These are phyloP conservation scores for Metschnikowia henanensis DNA, from an alignment of 805 yeast genomes.

Conservation along the genomic window DNA sequence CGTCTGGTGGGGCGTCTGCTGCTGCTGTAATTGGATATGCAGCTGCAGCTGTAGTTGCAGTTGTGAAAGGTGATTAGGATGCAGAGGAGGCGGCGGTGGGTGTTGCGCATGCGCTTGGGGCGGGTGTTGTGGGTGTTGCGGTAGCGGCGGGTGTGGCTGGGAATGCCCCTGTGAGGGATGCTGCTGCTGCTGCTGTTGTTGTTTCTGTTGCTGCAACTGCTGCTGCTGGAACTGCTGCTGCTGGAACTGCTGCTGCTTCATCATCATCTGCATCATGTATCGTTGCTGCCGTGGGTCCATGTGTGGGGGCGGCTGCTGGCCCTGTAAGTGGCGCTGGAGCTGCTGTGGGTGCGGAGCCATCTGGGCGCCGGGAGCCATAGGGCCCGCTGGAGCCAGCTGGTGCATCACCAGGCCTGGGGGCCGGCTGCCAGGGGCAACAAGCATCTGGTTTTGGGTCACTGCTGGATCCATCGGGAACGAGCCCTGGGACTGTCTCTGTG, in stretches of 20 bases:
- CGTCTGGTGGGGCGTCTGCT: conserved; percentile 13
- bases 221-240: conserved; percentile 19
- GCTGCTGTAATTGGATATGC: conserved; percentile 9
- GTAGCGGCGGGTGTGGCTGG: conserved; percentile 12
- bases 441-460: neutral
- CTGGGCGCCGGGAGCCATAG: neutral
- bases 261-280: conserved; percentile 26
- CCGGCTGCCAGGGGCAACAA: neutral
- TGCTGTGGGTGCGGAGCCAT: conserved; percentile 2
- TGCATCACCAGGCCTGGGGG: neutral
- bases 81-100: conserved; percentile 12
- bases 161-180: conserved; percentile 15
- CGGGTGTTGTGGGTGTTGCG: conserved; percentile 5
- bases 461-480: conserved; percentile 1
- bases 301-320: conserved; percentile 5
- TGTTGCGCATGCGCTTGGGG: conserved; percentile 5
- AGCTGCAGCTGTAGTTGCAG: neutral
- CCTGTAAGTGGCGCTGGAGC: conserved; percentile 2
- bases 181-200: conserved; percentile 18
- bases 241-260: conserved; percentile 23
- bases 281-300: conserved; percentile 22
- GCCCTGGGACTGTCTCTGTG: conserved; percentile 54
- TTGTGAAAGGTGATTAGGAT: conserved; percentile 3
- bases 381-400: conserved; percentile 1
- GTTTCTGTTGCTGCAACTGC: conserved; percentile 25